Conservation (phyloP, 2,329 filamentous ascomycete genomes). For the Cytospora piceicola region DNA sequence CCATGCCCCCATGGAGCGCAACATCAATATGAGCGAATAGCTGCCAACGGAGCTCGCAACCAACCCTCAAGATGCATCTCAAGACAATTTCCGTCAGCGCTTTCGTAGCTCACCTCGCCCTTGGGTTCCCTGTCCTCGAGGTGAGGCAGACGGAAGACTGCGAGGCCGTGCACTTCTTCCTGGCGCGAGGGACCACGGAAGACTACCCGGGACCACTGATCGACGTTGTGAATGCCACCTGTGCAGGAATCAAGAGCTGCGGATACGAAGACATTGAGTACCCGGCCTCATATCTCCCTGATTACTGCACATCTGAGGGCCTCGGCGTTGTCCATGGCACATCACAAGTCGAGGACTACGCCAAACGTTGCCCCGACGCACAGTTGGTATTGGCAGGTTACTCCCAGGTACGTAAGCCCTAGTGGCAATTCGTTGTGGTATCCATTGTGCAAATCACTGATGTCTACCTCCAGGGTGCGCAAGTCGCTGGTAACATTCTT, state of each 20-base stretch:
- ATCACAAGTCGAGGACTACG: slow-evolving; percentile 25
- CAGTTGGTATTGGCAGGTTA: slow-evolving; percentile 25
- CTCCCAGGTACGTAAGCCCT: slow-evolving; percentile 12
- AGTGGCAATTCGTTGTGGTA: not conserved
- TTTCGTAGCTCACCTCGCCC: not conserved
- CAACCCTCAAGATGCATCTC: slow-evolving; percentile 5
- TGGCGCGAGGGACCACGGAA: slow-evolving; percentile 16
- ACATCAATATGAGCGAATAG: too few relatives aligned
- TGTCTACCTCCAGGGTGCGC: slow-evolving; percentile 12
- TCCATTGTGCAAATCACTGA: not conserved
- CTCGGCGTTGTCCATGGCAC: slow-evolving; percentile 21
- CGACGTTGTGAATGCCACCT: slow-evolving; percentile 11
- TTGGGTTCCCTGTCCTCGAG: slow-evolving; percentile 1
- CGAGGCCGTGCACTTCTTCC: slow-evolving; percentile 18
- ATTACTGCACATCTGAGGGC: slow-evolving; percentile 25
- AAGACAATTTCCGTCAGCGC: not conserved
- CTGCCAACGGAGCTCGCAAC: too few relatives aligned
- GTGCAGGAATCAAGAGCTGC: slow-evolving; percentile 17
- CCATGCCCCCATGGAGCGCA: too few relatives aligned
- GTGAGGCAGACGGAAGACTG: slow-evolving; percentile 7
- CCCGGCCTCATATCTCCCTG: slow-evolving; percentile 15
- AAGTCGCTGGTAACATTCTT: slow-evolving; percentile 28
- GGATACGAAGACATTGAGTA: slow-evolving; percentile 25
- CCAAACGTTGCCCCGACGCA: slow-evolving; percentile 14
- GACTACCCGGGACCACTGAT: slow-evolving; percentile 16